Evolutionary conservation across 495 filamentous ascomycete species (phyloP).

Genomic region (Lineolata rhizophorae): DNA sequence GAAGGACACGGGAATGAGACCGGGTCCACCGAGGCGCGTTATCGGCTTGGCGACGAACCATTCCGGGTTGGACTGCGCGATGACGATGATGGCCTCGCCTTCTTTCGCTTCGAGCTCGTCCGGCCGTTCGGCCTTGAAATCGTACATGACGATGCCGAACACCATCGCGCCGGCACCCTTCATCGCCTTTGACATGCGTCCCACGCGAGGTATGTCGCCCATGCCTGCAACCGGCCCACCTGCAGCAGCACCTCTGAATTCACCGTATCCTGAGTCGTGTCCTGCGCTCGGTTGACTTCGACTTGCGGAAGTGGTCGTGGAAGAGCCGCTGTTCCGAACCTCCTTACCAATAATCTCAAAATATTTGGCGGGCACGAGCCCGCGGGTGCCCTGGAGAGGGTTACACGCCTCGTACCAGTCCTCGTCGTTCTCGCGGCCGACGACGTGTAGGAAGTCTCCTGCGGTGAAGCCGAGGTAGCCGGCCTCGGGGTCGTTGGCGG

Average conservation of each 20-base stretch:
- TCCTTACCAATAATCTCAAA: constrained; percentile 84
- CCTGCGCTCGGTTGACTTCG: constrained; percentile 19
- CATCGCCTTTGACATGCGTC: constrained; percentile 29
- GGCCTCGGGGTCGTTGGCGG: constrained; percentile 20
- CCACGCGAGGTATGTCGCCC: constrained; percentile 14
- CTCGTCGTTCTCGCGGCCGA: constrained; percentile 78
- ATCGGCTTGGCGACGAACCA: constrained; percentile 99
- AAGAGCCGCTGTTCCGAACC: constrained; percentile 67
- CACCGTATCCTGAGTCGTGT: constrained; percentile 72
- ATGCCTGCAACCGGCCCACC: constrained; percentile 10
- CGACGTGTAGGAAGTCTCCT: constrained; percentile 96
- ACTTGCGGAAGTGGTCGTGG: no score
- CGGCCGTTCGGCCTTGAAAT: constrained; percentile 84
- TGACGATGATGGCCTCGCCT: constrained; percentile 92
- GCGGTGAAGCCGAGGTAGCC: constrained; percentile 79
- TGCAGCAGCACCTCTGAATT: constrained; percentile 18
- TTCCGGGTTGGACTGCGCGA: constrained; percentile 96
- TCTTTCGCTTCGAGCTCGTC: constrained; percentile 90
- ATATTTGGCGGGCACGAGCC: constrained; percentile 78
- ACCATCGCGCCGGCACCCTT: constrained; percentile 67
- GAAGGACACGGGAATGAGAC: constrained; percentile 90
- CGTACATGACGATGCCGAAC: constrained; percentile 91
- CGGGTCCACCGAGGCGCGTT: constrained; percentile 77
- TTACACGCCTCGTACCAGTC: constrained; percentile 99
- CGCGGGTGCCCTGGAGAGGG: constrained; percentile 70